Percentiles rank a stretch among this genome's conserved stretches.
These are phyloP conservation scores for Phytophthora uliginosa DNA, from an alignment of 352 stramenopile species.

Conservation along the genomic window DNA sequence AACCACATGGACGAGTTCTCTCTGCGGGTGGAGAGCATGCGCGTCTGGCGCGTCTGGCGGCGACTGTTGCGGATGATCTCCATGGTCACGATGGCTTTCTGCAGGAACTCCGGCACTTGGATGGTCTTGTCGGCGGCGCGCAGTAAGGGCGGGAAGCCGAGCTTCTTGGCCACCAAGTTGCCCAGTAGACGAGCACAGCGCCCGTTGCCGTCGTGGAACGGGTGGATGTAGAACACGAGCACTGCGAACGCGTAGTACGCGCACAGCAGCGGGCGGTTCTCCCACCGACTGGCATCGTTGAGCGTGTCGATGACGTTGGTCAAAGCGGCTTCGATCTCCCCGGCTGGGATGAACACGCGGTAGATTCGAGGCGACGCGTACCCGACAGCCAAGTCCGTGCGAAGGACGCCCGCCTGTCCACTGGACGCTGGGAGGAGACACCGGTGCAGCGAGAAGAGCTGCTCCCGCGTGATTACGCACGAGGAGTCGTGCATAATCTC, in stretches of 20 bases:
- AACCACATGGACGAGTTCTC: slow-evolving; percentile 90
- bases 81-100: slow-evolving; percentile 78
- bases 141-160: slow-evolving; percentile 69
- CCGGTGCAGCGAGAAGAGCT: slow-evolving; percentile 68
- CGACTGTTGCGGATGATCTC: slow-evolving; percentile 73
- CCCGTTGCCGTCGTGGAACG: slow-evolving; percentile 89
- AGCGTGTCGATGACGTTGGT: slow-evolving; percentile 53
- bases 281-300: slow-evolving; percentile 54
- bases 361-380: slow-evolving; percentile 87
- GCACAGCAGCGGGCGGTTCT: slow-evolving; percentile 64
- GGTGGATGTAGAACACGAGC: slow-evolving; percentile 88
- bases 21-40: slow-evolving; percentile 63
- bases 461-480: slow-evolving; percentile 62
- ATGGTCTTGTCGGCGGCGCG: slow-evolving; percentile 87
- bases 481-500: slow-evolving; percentile 67
- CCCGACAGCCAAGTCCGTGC: slow-evolving; percentile 69
- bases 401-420: slow-evolving; percentile 59
- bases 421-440: slow-evolving; percentile 59
- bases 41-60: slow-evolving; percentile 53
- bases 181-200: slow-evolving; percentile 77
- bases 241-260: slow-evolving; percentile 86
- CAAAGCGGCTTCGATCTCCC: slow-evolving; percentile 65
- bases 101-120: slow-evolving; percentile 75
- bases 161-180: slow-evolving; percentile 82
- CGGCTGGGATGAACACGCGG: slow-evolving; percentile 78